Conservation (phyloP, 108 stramenopile species). For the Mayamaea pseudoterrestris region DNA sequence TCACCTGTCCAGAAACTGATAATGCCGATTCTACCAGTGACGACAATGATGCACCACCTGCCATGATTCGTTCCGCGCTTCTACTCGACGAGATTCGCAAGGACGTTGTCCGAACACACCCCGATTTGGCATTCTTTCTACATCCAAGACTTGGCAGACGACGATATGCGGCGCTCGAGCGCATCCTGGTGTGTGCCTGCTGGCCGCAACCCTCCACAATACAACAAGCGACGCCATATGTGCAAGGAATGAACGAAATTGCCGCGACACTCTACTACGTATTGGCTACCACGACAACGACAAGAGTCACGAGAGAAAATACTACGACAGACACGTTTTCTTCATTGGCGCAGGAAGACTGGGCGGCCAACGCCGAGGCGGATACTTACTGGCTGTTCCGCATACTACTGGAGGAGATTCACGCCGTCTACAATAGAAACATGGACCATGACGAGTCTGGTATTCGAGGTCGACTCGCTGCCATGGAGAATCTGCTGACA, state of each 20-base stretch:
- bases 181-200: conserved; percentile 90
- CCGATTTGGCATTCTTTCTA: conserved; percentile 70
- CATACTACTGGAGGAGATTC: conserved; percentile 74
- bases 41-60: background rate
- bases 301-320: conserved; percentile 16
- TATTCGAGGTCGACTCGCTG: conserved; percentile 76
- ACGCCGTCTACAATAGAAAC: conserved; percentile 81
- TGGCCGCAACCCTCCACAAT: conserved; percentile 88
- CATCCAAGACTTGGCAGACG: conserved; percentile 62
- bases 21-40: background rate
- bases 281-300: conserved; percentile 82
- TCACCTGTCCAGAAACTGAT: background rate
- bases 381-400: conserved; percentile 90
- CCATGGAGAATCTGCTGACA: conserved; percentile 57
- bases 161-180: conserved; percentile 77
- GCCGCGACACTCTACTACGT: conserved; percentile 88
- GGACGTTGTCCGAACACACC: conserved; percentile 83
- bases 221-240: conserved; percentile 91
- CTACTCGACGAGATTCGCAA: conserved; percentile 81
- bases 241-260: conserved; percentile 98
- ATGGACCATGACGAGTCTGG: conserved; percentile 78
- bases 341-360: no score
- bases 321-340: no score
- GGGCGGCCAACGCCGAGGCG: conserved; percentile 79
- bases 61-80: background rate